Conservation (phyloP, 1,139 yeast species). For the Suhomyces ambrosiae region DNA sequence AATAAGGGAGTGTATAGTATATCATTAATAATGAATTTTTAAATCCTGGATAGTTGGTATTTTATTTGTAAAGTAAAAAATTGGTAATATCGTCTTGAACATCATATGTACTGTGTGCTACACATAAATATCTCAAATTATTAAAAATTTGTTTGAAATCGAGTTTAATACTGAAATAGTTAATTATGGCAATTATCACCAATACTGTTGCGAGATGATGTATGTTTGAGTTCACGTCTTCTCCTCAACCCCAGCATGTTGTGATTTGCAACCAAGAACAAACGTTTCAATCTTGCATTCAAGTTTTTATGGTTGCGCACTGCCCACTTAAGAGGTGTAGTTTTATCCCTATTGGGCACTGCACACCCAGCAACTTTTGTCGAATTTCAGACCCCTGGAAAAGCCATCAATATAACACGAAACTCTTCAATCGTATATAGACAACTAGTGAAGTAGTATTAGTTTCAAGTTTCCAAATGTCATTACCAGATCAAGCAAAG, state of each 20-base stretch:
- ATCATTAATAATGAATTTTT: background rate
- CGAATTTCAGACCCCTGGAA: constrained; percentile 6
- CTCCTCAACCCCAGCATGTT: too few species aligned
- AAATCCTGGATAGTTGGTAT: background rate
- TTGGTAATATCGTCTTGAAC: too few species aligned
- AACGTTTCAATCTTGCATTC: background rate
- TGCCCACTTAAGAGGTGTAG: background rate
- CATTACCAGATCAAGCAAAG: constrained; percentile 31
- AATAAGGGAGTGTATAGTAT: constrained; percentile 1
- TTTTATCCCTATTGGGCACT: constrained; percentile 7
- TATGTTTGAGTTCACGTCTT: too few species aligned
- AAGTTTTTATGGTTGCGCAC: background rate
- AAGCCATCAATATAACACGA: background rate
- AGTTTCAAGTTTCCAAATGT: constrained; percentile 19
- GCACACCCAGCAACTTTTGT: constrained; percentile 13
- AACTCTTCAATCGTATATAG: background rate
- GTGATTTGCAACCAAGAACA: constrained; percentile 1
- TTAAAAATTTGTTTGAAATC: background rate
- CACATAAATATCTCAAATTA: background rate
- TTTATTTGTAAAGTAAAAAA: too few species aligned
- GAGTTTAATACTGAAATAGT: background rate
- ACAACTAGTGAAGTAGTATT: background rate
- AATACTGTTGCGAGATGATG: too few species aligned
- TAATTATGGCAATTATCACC: too few species aligned
- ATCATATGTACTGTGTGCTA: too few species aligned